A percentile compares a stretch with the other conserved stretches of the same genome.
phyloP scores from a whole-genome alignment of 805 yeast genomes.

The Candida golubevii region DNA sequence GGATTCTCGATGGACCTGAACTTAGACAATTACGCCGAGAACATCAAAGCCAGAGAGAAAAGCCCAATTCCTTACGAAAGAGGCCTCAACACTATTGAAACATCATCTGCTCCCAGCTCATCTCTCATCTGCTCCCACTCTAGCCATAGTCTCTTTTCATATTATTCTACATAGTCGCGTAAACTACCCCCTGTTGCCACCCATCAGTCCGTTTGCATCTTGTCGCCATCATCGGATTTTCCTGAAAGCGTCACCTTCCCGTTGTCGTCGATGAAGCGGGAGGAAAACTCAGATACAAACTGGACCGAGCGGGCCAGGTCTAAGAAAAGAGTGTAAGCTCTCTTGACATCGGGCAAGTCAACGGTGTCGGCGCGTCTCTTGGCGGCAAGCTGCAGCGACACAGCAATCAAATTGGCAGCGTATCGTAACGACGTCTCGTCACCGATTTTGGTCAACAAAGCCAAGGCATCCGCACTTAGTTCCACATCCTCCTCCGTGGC shows the following conservation, averaged over 20 bases:
- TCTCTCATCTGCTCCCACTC: no score
- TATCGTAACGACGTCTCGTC: slow-evolving; percentile 87
- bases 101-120: no score
- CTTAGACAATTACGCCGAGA: no score
- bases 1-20: no score
- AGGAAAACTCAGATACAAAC: slow-evolving; percentile 65
- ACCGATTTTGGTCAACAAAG: slow-evolving; percentile 84
- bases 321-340: slow-evolving; percentile 80
- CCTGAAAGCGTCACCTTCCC: slow-evolving; percentile 65
- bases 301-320: slow-evolving; percentile 89
- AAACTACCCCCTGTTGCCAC: neutral
- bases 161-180: neutral
- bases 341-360: slow-evolving; percentile 78
- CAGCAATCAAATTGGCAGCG: slow-evolving; percentile 86
- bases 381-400: slow-evolving; percentile 78
- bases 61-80: no score
- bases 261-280: slow-evolving; percentile 70
- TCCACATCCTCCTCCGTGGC: slow-evolving; percentile 94
- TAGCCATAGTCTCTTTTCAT: neutral
- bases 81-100: no score
- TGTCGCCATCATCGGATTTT: slow-evolving; percentile 23
- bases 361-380: slow-evolving; percentile 72
- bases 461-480: slow-evolving; percentile 75
- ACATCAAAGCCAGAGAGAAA: no score
- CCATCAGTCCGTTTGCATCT: slow-evolving; percentile 35